A percentile compares a stretch with the other conserved stretches of the same genome.
Conservation (phyloP, 768 basidiomycete species). For the Suillus lakei region DNA sequence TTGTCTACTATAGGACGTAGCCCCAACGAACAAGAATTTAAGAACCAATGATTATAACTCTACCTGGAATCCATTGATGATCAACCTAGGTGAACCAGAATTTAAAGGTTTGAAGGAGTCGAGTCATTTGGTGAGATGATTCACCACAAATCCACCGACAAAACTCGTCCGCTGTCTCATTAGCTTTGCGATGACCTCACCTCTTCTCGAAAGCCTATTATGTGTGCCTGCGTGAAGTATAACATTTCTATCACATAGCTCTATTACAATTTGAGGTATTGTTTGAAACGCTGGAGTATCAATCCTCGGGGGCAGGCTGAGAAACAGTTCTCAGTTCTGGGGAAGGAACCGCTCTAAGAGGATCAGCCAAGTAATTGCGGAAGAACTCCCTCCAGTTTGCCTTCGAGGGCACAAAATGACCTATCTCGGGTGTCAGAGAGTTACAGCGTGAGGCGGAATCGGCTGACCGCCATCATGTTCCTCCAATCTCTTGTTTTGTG, state of each 20-base stretch:
- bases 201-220: not conserved
- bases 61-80: not conserved
- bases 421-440: slow-evolving; percentile 39
- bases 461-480: slow-evolving; percentile 78
- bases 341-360: slow-evolving; percentile 49
- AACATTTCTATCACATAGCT: not conserved
- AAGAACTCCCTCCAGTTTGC: slow-evolving; percentile 79
- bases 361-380: slow-evolving; percentile 63
- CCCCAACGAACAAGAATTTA: not conserved
- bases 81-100: not conserved
- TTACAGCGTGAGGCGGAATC: not conserved
- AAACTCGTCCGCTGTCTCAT: not conserved
- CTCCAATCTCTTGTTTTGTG: slow-evolving; percentile 65
- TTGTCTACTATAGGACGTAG: not conserved
- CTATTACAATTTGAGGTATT: not conserved
- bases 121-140: not conserved
- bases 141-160: too few species aligned
- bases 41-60: not conserved
- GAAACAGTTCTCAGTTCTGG: slow-evolving; percentile 41
- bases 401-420: slow-evolving; percentile 85
- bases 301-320: slow-evolving; percentile 23
- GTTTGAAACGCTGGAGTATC: not conserved
- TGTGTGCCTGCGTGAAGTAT: not conserved
- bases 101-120: not conserved
- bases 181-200: not conserved